Conservation (phyloP, 2,329 filamentous ascomycete species). For the Coniochaeta sp. region DNA sequence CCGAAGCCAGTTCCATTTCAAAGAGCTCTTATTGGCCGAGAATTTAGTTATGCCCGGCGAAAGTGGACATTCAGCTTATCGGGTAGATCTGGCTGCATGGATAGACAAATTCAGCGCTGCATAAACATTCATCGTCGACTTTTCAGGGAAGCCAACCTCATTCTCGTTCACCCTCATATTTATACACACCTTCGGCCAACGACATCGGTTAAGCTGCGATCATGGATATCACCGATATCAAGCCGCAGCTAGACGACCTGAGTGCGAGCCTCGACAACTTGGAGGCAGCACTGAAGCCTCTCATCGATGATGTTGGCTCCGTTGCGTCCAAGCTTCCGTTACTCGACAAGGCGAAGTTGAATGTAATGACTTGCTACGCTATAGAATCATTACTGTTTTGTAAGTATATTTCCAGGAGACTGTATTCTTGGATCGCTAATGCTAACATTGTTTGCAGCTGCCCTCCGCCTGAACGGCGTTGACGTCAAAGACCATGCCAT, state of each 20-base stretch:
- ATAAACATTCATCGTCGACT: not conserved
- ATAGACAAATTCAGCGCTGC: not conserved
- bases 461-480: slow-evolving; percentile 69
- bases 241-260: slow-evolving; percentile 64
- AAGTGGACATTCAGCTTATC: not conserved
- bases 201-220: not conserved
- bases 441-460: slow-evolving; percentile 38
- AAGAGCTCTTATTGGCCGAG: not conserved
- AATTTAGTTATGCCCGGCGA: not conserved
- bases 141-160: not conserved
- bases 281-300: slow-evolving; percentile 64
- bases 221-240: slow-evolving; percentile 49
- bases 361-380: slow-evolving; percentile 79
- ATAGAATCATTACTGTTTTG: slow-evolving; percentile 88
- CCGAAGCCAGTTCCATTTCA: not conserved
- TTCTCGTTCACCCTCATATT: not conserved
- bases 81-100: not conserved
- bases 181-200: not conserved
- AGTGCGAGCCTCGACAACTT: slow-evolving; percentile 74
- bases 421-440: not conserved
- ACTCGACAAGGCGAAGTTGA: slow-evolving; percentile 92
- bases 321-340: slow-evolving; percentile 74
- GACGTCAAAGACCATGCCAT: slow-evolving; percentile 72
- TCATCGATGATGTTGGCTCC: slow-evolving; percentile 60
- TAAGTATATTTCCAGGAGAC: slow-evolving; percentile 29